Evolutionary conservation across 352 stramenopile species (phyloP).

Genomic region (Aphanomyces euteiches): DNA sequence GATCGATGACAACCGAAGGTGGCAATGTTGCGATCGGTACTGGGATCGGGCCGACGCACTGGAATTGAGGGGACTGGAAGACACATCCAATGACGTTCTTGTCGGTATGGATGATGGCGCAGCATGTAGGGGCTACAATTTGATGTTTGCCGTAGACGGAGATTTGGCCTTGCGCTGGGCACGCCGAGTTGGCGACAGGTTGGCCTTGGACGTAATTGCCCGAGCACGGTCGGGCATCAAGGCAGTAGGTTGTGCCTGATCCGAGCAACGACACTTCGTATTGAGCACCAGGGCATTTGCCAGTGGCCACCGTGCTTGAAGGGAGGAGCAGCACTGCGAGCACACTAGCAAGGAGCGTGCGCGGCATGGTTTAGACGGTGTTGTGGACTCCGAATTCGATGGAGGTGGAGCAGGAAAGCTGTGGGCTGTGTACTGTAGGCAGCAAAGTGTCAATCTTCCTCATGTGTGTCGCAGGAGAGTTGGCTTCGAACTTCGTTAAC

Average conservation of each 20-base stretch:
- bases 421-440: no score
- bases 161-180: conserved; percentile 17
- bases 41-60: conserved; percentile 20
- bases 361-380: no score
- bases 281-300: not conserved
- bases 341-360: no score
- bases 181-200: conserved; percentile 5
- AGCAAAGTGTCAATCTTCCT: no score
- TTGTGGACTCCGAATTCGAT: no score
- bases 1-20: not conserved
- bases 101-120: conserved; percentile 26
- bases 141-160: conserved; percentile 18
- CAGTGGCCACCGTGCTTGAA: not conserved
- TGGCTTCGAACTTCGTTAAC: no score
- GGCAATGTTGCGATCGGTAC: conserved; percentile 8
- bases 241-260: conserved; percentile 18
- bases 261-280: conserved; percentile 27
- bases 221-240: conserved; percentile 16
- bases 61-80: conserved; percentile 24
- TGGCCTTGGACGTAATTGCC: conserved; percentile 22
- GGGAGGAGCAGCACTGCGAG: no score
- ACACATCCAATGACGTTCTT: conserved; percentile 28
- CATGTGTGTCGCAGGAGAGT: no score
- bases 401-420: no score
- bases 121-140: conserved; percentile 24